Conservation (phyloP, 1,139 yeast species). For the Petasospora fabianii region DNA sequence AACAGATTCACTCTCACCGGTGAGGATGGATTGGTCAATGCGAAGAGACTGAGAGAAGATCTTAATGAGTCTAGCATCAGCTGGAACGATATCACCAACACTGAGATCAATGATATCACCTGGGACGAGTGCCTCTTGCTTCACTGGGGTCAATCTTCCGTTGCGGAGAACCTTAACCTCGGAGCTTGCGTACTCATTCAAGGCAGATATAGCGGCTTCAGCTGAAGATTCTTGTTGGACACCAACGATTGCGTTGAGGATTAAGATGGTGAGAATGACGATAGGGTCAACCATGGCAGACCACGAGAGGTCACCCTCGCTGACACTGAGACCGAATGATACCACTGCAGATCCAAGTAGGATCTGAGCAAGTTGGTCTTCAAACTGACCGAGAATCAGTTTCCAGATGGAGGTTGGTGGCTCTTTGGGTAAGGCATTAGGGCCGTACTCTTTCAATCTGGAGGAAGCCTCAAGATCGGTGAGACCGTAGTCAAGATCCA, state of each 20-base stretch:
- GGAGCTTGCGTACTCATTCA: constrained; percentile 36
- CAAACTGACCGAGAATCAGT: constrained; percentile 35
- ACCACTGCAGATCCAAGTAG: constrained; percentile 36
- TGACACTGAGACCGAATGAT: constrained; percentile 34
- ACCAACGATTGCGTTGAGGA: constrained; percentile 40
- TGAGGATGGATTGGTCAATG: constrained; percentile 73
- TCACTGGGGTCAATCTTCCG: constrained; percentile 36
- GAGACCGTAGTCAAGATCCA: constrained; percentile 18
- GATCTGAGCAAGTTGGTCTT: constrained; percentile 37
- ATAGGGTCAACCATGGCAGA: constrained; percentile 37
- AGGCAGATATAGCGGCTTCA: constrained; percentile 38
- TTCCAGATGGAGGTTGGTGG: constrained; percentile 33
- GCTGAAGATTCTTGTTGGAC: constrained; percentile 40
- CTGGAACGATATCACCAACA: constrained; percentile 79
- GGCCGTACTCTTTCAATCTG: constrained; percentile 21
- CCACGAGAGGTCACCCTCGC: constrained; percentile 31
- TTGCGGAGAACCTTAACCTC: constrained; percentile 44
- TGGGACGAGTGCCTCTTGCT: constrained; percentile 55
- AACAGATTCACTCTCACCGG: constrained; percentile 63
- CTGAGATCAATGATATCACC: constrained; percentile 66
- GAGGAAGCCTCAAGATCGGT: constrained; percentile 13
- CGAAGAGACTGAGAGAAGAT: constrained; percentile 55
- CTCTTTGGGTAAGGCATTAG: constrained; percentile 30
- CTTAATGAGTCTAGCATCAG: constrained; percentile 62
- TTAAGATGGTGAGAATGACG: constrained; percentile 35